A percentile compares a stretch with the other conserved stretches of the same genome.
Evolutionary conservation across 345 rosid genomes (phyloP).

Genomic region (Pseudoturritis turrita): DNA sequence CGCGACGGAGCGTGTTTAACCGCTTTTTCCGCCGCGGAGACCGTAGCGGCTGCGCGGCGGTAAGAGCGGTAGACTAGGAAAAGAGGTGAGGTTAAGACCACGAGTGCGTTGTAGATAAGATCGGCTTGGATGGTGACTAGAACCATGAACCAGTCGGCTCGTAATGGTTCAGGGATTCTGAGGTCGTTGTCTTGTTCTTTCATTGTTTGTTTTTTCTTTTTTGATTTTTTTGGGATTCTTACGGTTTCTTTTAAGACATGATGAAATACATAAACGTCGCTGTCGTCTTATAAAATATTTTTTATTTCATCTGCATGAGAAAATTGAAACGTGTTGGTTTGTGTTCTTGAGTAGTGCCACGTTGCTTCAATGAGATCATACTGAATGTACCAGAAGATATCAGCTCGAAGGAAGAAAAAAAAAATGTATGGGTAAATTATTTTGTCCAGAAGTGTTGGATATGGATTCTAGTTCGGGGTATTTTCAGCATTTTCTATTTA

Average conservation of each 20-base stretch:
- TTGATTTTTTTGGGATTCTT: neutral
- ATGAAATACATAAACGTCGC: slow-evolving; percentile 13
- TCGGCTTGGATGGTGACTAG: slow-evolving; percentile 48
- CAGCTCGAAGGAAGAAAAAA: neutral
- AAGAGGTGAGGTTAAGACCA: slow-evolving; percentile 47
- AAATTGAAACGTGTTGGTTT: slow-evolving; percentile 23
- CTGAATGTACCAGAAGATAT: slow-evolving; percentile 9
- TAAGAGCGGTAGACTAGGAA: slow-evolving; percentile 44
- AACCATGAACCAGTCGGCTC: slow-evolving; percentile 40
- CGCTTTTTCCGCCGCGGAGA: slow-evolving; percentile 33
- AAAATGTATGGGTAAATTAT: neutral
- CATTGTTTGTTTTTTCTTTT: neutral
- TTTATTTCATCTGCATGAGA: slow-evolving; percentile 12
- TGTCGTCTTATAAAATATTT: neutral
- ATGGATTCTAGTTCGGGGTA: neutral
- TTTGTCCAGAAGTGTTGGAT: slow-evolving; percentile 17
- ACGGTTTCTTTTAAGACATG: slow-evolving; percentile 2
- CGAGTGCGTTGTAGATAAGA: slow-evolving; percentile 43
- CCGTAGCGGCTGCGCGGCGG: slow-evolving; percentile 41
- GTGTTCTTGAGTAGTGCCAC: slow-evolving; percentile 25
- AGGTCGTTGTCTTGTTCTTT: slow-evolving; percentile 18
- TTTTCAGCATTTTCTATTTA: neutral
- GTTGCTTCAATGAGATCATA: slow-evolving; percentile 24
- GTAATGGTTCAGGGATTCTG: slow-evolving; percentile 23
- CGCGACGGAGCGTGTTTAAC: slow-evolving; percentile 31